Evolutionary conservation across 257 asterid species (phyloP).

Genomic region (Nemophila menziesii): DNA sequence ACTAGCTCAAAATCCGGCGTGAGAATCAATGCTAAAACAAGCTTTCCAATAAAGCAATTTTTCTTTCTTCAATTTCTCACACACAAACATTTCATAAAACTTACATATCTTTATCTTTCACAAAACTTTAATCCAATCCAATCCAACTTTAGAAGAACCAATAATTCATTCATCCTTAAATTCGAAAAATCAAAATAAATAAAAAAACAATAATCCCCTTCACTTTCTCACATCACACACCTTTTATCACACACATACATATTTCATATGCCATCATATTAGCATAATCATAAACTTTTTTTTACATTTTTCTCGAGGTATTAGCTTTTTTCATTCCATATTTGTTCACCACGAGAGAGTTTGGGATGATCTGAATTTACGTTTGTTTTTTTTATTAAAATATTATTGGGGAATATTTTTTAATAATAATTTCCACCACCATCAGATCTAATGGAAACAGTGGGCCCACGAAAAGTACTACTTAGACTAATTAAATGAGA

Average conservation of each 20-base stretch:
- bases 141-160: no score
- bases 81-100: neutral
- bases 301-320: no score
- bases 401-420: no score
- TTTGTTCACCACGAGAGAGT: neutral
- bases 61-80: no score
- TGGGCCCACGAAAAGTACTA: constrained; percentile 7
- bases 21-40: no score
- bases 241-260: neutral
- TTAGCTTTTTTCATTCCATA: neutral
- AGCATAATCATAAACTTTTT: constrained; percentile 19
- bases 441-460: constrained; percentile 13
- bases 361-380: no score
- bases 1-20: no score
- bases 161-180: no score
- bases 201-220: neutral
- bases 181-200: neutral
- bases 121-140: neutral
- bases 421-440: no score
- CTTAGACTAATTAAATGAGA: constrained; percentile 9
- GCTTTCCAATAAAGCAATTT: no score
- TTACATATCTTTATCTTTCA: neutral
- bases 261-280: constrained; percentile 22
- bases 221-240: neutral
- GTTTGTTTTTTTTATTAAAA: no score